These are phyloP conservation scores for Deinandra increscens DNA, from an alignment of 129 eudicot genomes.

Conservation along the genomic window DNA sequence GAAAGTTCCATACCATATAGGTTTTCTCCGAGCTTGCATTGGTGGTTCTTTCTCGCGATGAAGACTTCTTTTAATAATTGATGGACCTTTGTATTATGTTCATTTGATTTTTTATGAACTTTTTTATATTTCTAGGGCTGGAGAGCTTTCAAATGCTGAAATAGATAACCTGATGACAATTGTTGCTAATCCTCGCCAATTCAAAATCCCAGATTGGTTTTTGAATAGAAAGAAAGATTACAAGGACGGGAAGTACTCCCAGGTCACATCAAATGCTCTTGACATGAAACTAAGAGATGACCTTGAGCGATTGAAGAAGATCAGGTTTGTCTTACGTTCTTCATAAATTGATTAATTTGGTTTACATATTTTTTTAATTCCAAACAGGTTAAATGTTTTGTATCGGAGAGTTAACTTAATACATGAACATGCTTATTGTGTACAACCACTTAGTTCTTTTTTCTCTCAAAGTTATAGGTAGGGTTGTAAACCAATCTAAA, in stretches of 20 bases:
- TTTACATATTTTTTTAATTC: background rate
- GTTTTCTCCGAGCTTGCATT: background rate
- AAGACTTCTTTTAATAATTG: background rate
- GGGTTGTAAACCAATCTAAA: too few relatives aligned
- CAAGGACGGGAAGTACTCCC: slow-evolving; percentile 68
- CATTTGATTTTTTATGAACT: background rate
- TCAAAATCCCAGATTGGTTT: slow-evolving; percentile 75
- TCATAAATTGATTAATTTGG: background rate
- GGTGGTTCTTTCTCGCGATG: too few relatives aligned
- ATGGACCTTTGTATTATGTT: background rate
- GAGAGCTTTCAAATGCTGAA: slow-evolving; percentile 57
- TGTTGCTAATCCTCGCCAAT: slow-evolving; percentile 72
- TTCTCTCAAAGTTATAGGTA: background rate
- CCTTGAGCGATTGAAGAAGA: slow-evolving; percentile 75
- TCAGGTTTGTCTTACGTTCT: slow-evolving; percentile 38
- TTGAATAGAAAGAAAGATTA: slow-evolving; percentile 73
- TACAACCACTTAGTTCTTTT: background rate
- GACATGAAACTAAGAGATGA: slow-evolving; percentile 80
- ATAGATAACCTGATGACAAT: slow-evolving; percentile 65
- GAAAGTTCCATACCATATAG: too few relatives aligned
- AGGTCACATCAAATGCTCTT: slow-evolving; percentile 65
- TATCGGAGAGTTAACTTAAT: background rate
- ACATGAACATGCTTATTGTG: background rate
- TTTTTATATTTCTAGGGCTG: slow-evolving; percentile 36
- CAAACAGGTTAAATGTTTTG: background rate